Evolutionary conservation across 1,284 basidiomycete species (phyloP).

Genomic region (Acaromyces ingoldii): DNA sequence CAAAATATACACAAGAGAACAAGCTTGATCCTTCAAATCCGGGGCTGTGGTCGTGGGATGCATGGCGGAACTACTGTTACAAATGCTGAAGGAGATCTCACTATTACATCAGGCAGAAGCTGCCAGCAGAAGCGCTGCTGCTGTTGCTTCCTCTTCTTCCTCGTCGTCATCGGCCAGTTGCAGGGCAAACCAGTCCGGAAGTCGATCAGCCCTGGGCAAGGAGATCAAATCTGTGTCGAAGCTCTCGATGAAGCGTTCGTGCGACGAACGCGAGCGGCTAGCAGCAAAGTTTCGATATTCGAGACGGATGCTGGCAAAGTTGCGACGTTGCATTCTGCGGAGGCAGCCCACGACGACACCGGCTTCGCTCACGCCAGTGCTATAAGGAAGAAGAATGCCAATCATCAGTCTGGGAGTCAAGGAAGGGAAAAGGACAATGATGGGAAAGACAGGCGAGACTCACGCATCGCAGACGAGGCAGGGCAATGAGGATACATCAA

Average conservation of each 20-base stretch:
- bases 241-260: conserved; percentile 49
- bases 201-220: conserved; percentile 20
- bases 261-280: conserved; percentile 29
- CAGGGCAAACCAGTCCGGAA: conserved; percentile 34
- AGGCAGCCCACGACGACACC: conserved; percentile 43
- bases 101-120: too few species aligned
- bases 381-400: conserved; percentile 6
- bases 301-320: conserved; percentile 44
- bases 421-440: too few species aligned
- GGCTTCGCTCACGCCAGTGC: conserved; percentile 31
- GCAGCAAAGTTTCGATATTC: conserved; percentile 48
- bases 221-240: conserved; percentile 46
- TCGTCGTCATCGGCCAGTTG: conserved; percentile 1
- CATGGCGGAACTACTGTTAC: too few species aligned
- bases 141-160: not conserved
- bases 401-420: too few species aligned
- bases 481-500: conserved; percentile 29
- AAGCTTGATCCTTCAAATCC: too few species aligned
- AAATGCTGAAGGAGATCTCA: too few species aligned
- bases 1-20: too few species aligned
- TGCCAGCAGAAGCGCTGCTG: too few species aligned
- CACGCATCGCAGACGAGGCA: conserved; percentile 37
- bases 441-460: too few species aligned
- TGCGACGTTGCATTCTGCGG: conserved; percentile 44
- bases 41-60: too few species aligned